Evolutionary conservation across 768 basidiomycete genomes (phyloP), one percentile per base, ranked within the genome.

Genomic region (Leccinum obscurum): DNA sequence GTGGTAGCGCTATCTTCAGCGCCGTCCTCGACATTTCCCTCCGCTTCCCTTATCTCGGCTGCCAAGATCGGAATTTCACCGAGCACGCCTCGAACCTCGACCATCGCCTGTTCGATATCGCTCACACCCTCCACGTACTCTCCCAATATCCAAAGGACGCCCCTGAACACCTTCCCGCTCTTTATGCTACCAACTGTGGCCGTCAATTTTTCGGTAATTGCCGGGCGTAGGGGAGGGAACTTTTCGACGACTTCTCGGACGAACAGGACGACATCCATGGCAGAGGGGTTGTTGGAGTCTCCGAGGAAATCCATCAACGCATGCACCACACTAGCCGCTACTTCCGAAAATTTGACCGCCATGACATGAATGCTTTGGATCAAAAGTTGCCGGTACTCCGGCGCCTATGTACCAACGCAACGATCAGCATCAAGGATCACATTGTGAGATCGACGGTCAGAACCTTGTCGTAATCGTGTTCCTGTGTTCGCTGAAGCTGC

Each of bases 61-160:
- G 96, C 93, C 51, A 98, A 77, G 57, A 99, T 98, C 6, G 97
- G 97, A n/a, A 99, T 90, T 77, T 99, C 97, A 14, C 97, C 96
- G 37, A 99, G 76, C 14, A 93, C 88, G 70, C 88, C 87, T 57
- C 95, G 81, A 49, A 98, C 80, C 72, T 93, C 91, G 52, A 79
- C 78, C 82, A 97, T 86, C 2, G 87, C 82, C 50, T 75, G 80
- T 60, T 86, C 81, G 62, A 98, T 92, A 60, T 92, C 92, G 57
- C 75, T 59, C 53, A 82, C 76, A 5, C 79, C 76, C 63, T 88
- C 85, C 41, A 92, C 88, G 67, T 98, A 99, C 77, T 98, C 96
- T 63, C 97, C 96, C n/a, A 98, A 81, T 64, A 98, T 97, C 96
- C 97, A 98, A 52, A 98, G 83, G 17, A 98, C 84, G 7, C 96